Base-by-base conservation (phyloP, 768 basidiomycete genomes). In the Trametes cinnabarina region DNA sequence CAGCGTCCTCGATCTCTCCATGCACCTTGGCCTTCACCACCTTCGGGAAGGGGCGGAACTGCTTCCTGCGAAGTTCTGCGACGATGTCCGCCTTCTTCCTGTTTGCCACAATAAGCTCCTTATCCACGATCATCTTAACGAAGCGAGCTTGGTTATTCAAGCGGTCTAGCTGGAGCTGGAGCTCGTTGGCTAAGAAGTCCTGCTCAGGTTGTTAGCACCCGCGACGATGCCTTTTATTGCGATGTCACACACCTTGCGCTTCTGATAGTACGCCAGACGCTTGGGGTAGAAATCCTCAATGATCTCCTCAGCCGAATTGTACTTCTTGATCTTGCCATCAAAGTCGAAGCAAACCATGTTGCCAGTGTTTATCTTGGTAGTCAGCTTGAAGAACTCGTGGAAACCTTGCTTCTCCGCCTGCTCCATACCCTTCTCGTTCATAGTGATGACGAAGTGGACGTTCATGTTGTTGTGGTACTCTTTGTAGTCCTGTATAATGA, bases 261-360 rank as follows among this genome's bases (percentile, higher is more conserved):
- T 92, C 75, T 95, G 94, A 71, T 99, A 99, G 73, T 83, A 94
- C 25, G 90, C 86, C 62, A 99, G 74, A 15, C 97, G 85, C 55
- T 86, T 76, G 25, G 92, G 90, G 69, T 92, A 99, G 70, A 97
- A 99, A 37, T 97, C 95, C 62, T 92, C 86, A 43, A 98, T 72
- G 51, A 99, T 92, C 63, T 94, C 89, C 69, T 98, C 97, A 0
- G 97, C 85, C 0, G 86, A 82, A 17, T 82, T 77, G 71, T 98
- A 98, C 74, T 87, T 95, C 76, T 87, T 93, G 76, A 99, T 96
- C 77, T 96, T 97, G 65, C 92, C 88, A 17, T 95, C 90, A 59
- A 91, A 83, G 73, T 99, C 96, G 72, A 99, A 99, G 74, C 93
- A 94, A 17, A 98, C 97, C 97, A 99, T 98, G 76, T 99, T 99